Conservation (phyloP, 2,329 filamentous ascomycete genomes). For the Fusarium globosum region DNA sequence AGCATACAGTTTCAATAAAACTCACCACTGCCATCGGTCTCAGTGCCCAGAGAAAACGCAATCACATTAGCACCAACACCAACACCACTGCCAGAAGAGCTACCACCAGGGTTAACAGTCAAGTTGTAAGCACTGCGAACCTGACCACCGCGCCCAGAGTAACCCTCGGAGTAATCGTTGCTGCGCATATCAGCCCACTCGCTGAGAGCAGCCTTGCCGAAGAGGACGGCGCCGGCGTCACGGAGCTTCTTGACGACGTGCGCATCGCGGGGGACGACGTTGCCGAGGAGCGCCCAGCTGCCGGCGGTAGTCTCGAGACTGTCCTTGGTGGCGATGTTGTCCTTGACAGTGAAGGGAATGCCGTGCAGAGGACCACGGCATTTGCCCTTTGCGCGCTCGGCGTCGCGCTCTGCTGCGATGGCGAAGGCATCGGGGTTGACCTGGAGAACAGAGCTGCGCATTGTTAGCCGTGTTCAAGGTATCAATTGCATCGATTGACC, state of each 20-base stretch:
- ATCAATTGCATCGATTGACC: neutral
- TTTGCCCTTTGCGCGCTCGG: slow-evolving; percentile 66
- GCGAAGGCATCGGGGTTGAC: slow-evolving; percentile 73
- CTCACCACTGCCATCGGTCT: slow-evolving; percentile 74
- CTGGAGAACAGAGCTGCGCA: slow-evolving; percentile 66
- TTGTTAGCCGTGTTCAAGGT: neutral
- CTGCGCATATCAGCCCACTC: slow-evolving; percentile 82
- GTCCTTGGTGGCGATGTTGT: slow-evolving; percentile 75
- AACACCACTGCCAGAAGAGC: slow-evolving; percentile 73
- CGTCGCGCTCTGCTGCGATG: slow-evolving; percentile 71
- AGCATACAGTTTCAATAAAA: neutral
- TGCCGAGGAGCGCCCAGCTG: slow-evolving; percentile 73
- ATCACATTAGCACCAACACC: slow-evolving; percentile 73
- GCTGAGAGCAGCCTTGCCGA: slow-evolving; percentile 77
- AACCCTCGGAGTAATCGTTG: slow-evolving; percentile 75
- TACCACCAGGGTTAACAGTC: slow-evolving; percentile 74
- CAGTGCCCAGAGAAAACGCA: slow-evolving; percentile 75
- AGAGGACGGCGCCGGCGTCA: slow-evolving; percentile 72
- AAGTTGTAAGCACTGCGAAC: slow-evolving; percentile 75
- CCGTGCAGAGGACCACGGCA: slow-evolving; percentile 77
- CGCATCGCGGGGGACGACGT: slow-evolving; percentile 74
- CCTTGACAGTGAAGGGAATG: slow-evolving; percentile 80
- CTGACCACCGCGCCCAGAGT: slow-evolving; percentile 72
- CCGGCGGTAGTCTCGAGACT: slow-evolving; percentile 83
- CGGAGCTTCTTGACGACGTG: slow-evolving; percentile 70